A percentile compares a stretch with the other conserved stretches of the same genome.
Conservation (phyloP, 2,329 filamentous ascomycete species). For the Zalaria obscura region DNA sequence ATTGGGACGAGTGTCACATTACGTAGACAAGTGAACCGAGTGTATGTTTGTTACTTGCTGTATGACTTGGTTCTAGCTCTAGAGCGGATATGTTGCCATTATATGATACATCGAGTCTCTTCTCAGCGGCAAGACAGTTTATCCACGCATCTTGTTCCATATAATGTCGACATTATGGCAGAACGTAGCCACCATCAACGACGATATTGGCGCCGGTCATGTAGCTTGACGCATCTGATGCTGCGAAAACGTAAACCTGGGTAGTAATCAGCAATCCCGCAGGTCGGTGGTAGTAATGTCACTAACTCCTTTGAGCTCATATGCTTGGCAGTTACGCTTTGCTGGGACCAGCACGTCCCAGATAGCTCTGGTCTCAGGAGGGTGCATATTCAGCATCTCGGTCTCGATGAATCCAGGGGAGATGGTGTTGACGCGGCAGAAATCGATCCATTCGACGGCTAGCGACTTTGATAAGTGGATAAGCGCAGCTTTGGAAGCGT, state of each 20-base stretch:
- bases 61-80: no score
- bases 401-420: constrained; percentile 27
- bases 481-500: no score
- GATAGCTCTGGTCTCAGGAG: constrained; percentile 5
- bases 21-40: no score
- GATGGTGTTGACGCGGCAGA: constrained; percentile 25
- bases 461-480: no score
- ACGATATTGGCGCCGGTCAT: constrained; percentile 34
- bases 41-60: no score
- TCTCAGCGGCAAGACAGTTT: no score
- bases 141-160: no score
- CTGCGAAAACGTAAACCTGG: constrained; percentile 33
- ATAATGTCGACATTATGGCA: constrained; percentile 23
- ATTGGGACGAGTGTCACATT: no score
- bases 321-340: not conserved
- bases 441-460: constrained; percentile 15
- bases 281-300: not conserved
- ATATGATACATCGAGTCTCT: no score
- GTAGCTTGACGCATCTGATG: constrained; percentile 28
- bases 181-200: constrained; percentile 36
- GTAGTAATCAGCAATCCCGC: not conserved
- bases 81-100: no score
- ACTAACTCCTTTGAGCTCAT: not conserved
- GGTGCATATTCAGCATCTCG: constrained; percentile 21
- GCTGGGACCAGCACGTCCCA: not conserved